Evolutionary conservation across 1,284 basidiomycete species (phyloP), one percentile per base, ranked within the genome.

Genomic region (Hemileia vastatrix): DNA sequence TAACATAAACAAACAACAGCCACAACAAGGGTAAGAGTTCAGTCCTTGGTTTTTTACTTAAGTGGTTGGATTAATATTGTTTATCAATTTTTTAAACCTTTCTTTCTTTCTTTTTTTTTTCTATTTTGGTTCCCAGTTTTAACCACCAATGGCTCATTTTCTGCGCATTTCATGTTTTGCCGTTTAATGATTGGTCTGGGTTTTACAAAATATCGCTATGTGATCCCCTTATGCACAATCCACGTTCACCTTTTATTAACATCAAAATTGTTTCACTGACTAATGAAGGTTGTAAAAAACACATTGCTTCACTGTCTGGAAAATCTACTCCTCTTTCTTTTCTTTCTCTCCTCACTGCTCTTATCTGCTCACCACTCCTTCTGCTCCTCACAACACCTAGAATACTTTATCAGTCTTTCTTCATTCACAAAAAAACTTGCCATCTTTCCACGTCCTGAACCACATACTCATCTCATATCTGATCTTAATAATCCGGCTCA

Each of bases 81-180:
- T n/a, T n/a, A n/a, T n/a, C n/a, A n/a, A n/a, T n/a, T n/a, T n/a
- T n/a, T n/a, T n/a, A n/a, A 6, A 31, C 2, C 44, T 8, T 13
- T 36, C 21, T 5, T 11, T 2, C 15, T 48, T 54, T 18, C 33
- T 9, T 5, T 40, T 11, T n/a, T 32, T 2, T 2, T 9, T 9
- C 31, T 83, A 0, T 83, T 88, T n/a, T n/a, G n/a, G n/a, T n/a
- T n/a, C n/a, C n/a, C n/a, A n/a, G n/a, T n/a, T n/a, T n/a, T n/a
- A n/a, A n/a, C n/a, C n/a, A n/a, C n/a, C n/a, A n/a, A n/a, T n/a
- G n/a, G n/a, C n/a, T n/a, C n/a, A n/a, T n/a, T 60, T 79, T 78
- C 21, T 82, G 86, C 19, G 80, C 82, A 63, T 88, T 88, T 72
- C 86, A 88, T 69, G 86, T 88, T 27, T 88, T 85, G 0, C 86